Base-by-base conservation (phyloP, 2,329 filamentous ascomycete species). In the Calonectria naviculata region DNA sequence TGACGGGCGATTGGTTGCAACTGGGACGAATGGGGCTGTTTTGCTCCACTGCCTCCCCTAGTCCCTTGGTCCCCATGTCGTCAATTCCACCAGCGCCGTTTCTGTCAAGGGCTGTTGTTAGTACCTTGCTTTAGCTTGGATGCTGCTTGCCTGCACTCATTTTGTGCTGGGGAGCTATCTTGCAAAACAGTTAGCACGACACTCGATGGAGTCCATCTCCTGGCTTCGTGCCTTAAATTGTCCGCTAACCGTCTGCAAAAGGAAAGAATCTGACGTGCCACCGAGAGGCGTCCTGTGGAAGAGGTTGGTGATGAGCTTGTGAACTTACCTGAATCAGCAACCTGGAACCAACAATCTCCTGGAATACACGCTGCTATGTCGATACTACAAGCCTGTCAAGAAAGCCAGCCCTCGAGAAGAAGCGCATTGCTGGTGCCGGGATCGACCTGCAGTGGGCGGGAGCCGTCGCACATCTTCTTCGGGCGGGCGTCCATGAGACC, bases 381-480 rank as follows among this genome's bases (percentile, higher is more conserved):
- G 58, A 56, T 46, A 46, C 24, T 19, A 24, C 46, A 24, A 19
- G 41, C 6, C n/a, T 21, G 46, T 36, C 47, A 31, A 44, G 28
- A 63, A 61, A 38, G 28, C 56, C 36, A 44, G 24, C 26, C 36
- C 17, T 17, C 56, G 19, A 31, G 56, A 29, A 2, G 28, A 29
- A 42, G 31, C 42, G 31, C 60, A 49, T 28, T 36, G 28, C 56
- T 29, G 49, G 21, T 34, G 41, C 34, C 49, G 31, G 61, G 73
- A 75, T 75, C 73, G 65, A 29, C 73, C 47, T 68, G 54, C 66
- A 71, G 61, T 71, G 31, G 64, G 41, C 73, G 67, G 68, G 60
- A 74, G 72, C 61, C 74, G 56, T 73, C 60, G 65, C 74, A 56
- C 73, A 67, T 52, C 68, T 42, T 60, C 31, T 38, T 60, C 28